Evolutionary conservation across 192 early-diverging fungal genomes (phyloP).

Genomic region (Coemansia sp.): DNA sequence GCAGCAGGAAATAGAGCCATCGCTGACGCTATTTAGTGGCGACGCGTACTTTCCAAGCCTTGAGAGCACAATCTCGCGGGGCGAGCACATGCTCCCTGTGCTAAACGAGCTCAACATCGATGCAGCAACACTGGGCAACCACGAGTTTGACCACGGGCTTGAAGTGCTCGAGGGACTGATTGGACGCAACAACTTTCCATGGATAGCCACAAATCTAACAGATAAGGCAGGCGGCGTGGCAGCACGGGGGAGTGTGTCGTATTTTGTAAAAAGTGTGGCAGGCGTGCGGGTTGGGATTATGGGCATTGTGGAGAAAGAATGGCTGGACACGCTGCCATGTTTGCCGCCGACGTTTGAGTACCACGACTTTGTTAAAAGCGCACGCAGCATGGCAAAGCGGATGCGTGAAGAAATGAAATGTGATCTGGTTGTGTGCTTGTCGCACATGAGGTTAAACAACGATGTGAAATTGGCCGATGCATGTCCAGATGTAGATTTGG

Average conservation of each 20-base stretch:
- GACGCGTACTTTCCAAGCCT: slow-evolving; percentile 68
- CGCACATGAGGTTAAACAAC: slow-evolving; percentile 72
- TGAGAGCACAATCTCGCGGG: slow-evolving; percentile 66
- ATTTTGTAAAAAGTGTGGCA: slow-evolving; percentile 51
- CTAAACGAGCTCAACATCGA: slow-evolving; percentile 62
- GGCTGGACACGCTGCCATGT: slow-evolving; percentile 66
- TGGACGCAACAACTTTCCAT: slow-evolving; percentile 62
- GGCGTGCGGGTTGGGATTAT: slow-evolving; percentile 64
- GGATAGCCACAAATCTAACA: slow-evolving; percentile 68
- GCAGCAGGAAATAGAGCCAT: slow-evolving; percentile 28
- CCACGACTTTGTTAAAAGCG: slow-evolving; percentile 58
- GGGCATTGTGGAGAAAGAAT: slow-evolving; percentile 71
- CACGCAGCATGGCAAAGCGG: slow-evolving; percentile 35
- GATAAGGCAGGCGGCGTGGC: slow-evolving; percentile 39
- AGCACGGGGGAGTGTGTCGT: slow-evolving; percentile 31
- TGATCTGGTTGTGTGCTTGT: slow-evolving; percentile 69
- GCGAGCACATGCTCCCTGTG: slow-evolving; percentile 62
- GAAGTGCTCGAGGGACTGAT: slow-evolving; percentile 55
- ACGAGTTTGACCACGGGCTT: slow-evolving; percentile 74
- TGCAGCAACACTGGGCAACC: slow-evolving; percentile 67
- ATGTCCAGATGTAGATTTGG: slow-evolving; percentile 60
- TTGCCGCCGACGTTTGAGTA: slow-evolving; percentile 60
- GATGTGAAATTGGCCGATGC: slow-evolving; percentile 59
- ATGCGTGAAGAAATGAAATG: slow-evolving; percentile 41
- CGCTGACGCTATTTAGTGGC: slow-evolving; percentile 63